Conservation (phyloP, 208 protist species). For the Trypanosoma boissoni region DNA sequence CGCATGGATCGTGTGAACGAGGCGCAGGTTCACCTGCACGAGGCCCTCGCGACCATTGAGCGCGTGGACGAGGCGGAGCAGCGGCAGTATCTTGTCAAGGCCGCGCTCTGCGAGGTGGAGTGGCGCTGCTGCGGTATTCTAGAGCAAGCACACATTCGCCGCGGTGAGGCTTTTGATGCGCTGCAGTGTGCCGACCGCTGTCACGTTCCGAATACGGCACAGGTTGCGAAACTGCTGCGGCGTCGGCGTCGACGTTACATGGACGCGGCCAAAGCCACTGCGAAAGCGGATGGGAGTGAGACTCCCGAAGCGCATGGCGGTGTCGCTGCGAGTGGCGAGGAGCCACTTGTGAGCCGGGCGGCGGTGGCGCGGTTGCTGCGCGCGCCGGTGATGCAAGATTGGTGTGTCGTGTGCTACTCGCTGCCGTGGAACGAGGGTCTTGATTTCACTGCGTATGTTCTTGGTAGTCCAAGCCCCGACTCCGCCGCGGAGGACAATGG, state of each 20-base stretch:
- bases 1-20: conserved; percentile 18
- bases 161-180: conserved; percentile 27
- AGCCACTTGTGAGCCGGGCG: conserved; percentile 23
- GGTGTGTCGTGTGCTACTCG: conserved; percentile 46
- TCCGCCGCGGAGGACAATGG: no score
- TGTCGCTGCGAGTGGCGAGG: background rate
- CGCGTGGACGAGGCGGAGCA: conserved; percentile 41
- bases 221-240: conserved; percentile 33
- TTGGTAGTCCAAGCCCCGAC: no score
- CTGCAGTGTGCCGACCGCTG: conserved; percentile 37
- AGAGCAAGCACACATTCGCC: conserved; percentile 30
- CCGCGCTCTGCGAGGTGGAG: conserved; percentile 56
- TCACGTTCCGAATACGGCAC: conserved; percentile 45
- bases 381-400: conserved; percentile 20
- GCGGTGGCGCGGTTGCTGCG: conserved; percentile 29
- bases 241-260: conserved; percentile 28
- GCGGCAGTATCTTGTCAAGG: conserved; percentile 52
- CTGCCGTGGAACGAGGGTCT: conserved; percentile 48
- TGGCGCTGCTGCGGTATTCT: conserved; percentile 48
- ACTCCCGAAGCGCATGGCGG: no score
- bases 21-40: conserved; percentile 27
- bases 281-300: no score
- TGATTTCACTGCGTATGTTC: conserved; percentile 38
- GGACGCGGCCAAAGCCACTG: no score
- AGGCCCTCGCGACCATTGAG: conserved; percentile 33